These are phyloP conservation scores for Cornus controversa DNA, from an alignment of 148 eudicot species.

Conservation along the genomic window DNA sequence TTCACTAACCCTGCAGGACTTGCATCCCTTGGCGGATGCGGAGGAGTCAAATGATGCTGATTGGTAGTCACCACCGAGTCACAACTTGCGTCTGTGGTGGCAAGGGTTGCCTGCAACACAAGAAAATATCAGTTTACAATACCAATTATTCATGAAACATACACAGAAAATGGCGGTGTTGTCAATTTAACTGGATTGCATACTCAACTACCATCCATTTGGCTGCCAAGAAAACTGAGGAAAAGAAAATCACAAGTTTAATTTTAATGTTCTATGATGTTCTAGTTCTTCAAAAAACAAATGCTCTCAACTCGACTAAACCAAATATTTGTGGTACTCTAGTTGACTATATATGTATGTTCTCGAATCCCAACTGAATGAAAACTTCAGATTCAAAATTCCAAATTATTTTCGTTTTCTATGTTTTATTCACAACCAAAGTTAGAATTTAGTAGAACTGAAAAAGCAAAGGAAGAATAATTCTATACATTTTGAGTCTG, in stretches of 20 bases:
- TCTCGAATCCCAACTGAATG: background rate
- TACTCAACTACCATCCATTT: background rate
- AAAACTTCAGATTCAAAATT: background rate
- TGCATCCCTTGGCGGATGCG: slow-evolving; percentile 63
- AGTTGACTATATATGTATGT: background rate
- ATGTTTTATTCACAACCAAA: background rate
- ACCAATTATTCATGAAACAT: background rate
- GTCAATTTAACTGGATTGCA: background rate
- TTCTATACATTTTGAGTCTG: slow-evolving; percentile 46
- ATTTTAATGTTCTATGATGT: too few species aligned
- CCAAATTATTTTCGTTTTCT: background rate
- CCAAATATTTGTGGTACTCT: background rate
- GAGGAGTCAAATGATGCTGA: slow-evolving; percentile 48
- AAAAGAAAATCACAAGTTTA: background rate
- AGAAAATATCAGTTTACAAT: background rate
- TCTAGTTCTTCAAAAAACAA: too few species aligned
- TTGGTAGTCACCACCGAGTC: slow-evolving; percentile 60
- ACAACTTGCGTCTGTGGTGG: slow-evolving; percentile 57
- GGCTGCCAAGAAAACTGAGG: background rate
- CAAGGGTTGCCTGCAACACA: slow-evolving; percentile 30
- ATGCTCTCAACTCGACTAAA: background rate
- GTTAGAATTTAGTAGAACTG: background rate
- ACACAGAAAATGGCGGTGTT: background rate
- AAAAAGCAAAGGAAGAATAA: background rate
- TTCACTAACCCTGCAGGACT: slow-evolving; percentile 64